Conservation (phyloP, 2,329 filamentous ascomycete genomes). For the Colletotrichum sp. region DNA sequence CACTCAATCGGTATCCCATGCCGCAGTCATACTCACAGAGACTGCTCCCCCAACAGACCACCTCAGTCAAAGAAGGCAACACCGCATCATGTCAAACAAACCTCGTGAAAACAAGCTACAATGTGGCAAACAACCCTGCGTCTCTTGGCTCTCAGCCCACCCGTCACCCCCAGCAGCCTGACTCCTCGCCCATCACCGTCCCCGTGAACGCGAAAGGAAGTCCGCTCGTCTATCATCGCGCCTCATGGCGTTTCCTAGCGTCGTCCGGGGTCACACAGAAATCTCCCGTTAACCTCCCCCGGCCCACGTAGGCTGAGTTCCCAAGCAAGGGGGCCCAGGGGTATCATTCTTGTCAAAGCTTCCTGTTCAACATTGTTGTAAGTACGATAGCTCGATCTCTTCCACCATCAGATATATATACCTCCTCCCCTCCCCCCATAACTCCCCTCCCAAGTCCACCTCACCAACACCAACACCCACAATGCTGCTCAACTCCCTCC, state of each 20-base stretch:
- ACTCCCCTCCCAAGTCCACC: not conserved
- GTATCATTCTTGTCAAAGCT: not conserved
- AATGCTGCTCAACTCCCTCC: not conserved
- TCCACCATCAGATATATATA: not conserved
- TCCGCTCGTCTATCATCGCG: not conserved
- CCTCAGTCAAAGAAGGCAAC: not conserved
- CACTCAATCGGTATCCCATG: not conserved
- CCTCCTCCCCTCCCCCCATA: accelerated
- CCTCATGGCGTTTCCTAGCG: not conserved
- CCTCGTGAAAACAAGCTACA: not conserved
- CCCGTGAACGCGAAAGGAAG: not conserved
- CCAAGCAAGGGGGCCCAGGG: not conserved
- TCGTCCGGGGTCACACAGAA: not conserved
- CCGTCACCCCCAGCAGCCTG: not conserved
- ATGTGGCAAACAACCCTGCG: not conserved
- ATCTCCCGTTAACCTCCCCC: not conserved
- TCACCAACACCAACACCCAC: not conserved
- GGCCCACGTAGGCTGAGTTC: not conserved
- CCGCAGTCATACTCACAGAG: no score
- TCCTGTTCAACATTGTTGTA: accelerated
- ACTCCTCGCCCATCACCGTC: accelerated
- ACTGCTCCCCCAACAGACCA: not conserved
- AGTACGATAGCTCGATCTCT: not conserved
- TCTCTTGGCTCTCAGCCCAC: not conserved
- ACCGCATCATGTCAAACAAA: not conserved